Percentiles rank a stretch among this genome's conserved stretches.
phyloP scores from a whole-genome alignment of 257 asterid genomes.

The Petunia secreta region DNA sequence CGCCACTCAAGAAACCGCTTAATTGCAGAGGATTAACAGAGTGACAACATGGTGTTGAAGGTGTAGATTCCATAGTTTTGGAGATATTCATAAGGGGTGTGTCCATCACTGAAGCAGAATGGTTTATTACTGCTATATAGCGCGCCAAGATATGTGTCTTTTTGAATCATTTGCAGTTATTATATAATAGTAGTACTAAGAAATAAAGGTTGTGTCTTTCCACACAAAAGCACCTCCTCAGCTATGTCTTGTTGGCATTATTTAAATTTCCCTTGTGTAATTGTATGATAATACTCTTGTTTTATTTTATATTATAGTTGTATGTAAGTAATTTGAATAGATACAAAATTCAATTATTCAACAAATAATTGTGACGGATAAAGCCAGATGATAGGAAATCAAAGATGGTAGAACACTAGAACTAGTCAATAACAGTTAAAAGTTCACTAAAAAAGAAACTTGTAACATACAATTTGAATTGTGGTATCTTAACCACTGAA shows the following conservation, averaged over 20 bases:
- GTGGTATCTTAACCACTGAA: too few species aligned
- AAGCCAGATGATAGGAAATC: too few species aligned
- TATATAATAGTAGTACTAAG: too few species aligned
- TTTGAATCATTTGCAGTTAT: not conserved
- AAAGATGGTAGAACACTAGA: too few species aligned
- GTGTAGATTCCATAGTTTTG: not conserved
- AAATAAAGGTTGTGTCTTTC: not conserved
- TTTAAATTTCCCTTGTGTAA: not conserved
- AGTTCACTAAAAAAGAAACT: too few species aligned
- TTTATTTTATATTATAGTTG: not conserved
- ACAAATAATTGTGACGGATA: too few species aligned
- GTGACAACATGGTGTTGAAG: slow-evolving; percentile 30
- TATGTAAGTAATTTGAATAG: too few species aligned
- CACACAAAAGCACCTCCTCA: not conserved
- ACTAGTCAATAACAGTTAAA: too few species aligned
- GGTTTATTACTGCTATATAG: not conserved
- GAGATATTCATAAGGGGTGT: too few species aligned
- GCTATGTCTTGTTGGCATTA: not conserved
- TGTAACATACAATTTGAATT: too few species aligned
- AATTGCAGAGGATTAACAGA: slow-evolving; percentile 35
- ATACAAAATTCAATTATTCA: too few species aligned
- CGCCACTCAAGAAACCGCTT: slow-evolving; percentile 37
- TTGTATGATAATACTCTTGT: not conserved
- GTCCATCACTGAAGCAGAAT: not conserved
- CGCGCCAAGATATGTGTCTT: not conserved